Evolutionary conservation across 1,139 yeast genomes (phyloP).

Genomic region (Geotrichum phurueaensis): DNA sequence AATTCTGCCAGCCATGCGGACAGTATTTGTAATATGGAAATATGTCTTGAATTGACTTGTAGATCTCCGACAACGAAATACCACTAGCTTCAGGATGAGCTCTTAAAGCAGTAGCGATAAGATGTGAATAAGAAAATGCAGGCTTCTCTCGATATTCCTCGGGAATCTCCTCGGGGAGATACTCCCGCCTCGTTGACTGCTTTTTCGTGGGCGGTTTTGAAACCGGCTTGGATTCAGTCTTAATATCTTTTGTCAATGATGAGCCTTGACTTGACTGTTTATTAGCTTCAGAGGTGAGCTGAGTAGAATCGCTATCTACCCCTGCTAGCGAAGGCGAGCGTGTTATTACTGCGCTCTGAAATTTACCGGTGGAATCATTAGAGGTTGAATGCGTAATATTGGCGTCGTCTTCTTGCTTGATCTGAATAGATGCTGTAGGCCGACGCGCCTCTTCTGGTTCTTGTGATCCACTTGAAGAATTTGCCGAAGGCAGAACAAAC

Average conservation of each 20-base stretch:
- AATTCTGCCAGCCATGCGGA: constrained; percentile 96
- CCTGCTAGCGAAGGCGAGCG: constrained; percentile 8
- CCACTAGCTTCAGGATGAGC: constrained; percentile 61
- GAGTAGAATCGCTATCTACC: background rate
- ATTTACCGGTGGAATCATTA: background rate
- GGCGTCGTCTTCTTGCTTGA: constrained; percentile 4
- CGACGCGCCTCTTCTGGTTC: constrained; percentile 14
- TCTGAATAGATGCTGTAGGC: constrained; percentile 8
- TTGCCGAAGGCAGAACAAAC: constrained; percentile 63
- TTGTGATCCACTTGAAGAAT: constrained; percentile 7
- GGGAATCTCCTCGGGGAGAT: constrained; percentile 61
- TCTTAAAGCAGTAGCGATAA: constrained; percentile 73
- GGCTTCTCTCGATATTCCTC: constrained; percentile 82
- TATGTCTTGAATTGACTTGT: constrained; percentile 75
- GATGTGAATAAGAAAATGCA: constrained; percentile 65
- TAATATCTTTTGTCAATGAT: background rate
- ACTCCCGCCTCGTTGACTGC: constrained; percentile 27
- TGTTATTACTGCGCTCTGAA: background rate
- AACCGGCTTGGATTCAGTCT: constrained; percentile 5
- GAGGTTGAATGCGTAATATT: background rate
- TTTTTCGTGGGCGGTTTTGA: constrained; percentile 8
- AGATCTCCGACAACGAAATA: constrained; percentile 77
- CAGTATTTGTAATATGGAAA: constrained; percentile 91
- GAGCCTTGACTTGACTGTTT: background rate
- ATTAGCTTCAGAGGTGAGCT: background rate